phyloP scores from a whole-genome alignment of 176 grass and related monocot genomes.

The Zoysia japonica region DNA sequence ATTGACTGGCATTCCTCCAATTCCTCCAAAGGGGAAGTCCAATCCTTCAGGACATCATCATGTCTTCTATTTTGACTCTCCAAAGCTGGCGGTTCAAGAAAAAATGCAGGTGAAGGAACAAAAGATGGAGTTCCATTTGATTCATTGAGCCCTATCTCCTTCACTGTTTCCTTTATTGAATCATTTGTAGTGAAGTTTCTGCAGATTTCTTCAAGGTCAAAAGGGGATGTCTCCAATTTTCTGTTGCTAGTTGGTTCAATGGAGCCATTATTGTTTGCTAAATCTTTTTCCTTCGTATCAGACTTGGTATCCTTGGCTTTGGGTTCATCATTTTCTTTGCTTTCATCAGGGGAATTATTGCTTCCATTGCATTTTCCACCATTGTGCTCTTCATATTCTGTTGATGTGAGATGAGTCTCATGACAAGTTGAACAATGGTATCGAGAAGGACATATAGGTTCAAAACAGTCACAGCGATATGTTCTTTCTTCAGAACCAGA shows the following conservation, averaged over 20 bases:
- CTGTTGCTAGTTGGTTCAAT: slow-evolving; percentile 38
- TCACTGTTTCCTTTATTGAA: slow-evolving; percentile 76
- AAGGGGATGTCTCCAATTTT: slow-evolving; percentile 65
- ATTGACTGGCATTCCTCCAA: slow-evolving; percentile 44
- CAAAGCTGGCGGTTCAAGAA: slow-evolving; percentile 62
- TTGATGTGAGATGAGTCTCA: slow-evolving; percentile 51
- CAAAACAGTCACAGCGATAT: slow-evolving; percentile 82
- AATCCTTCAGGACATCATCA: slow-evolving; percentile 45
- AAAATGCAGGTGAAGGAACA: slow-evolving; percentile 58
- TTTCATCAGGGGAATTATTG: slow-evolving; percentile 42
- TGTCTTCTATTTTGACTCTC: slow-evolving; percentile 50
- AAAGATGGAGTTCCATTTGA: slow-evolving; percentile 78
- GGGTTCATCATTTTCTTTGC: slow-evolving; percentile 52
- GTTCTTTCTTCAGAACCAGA: slow-evolving; percentile 62
- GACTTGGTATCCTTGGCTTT: slow-evolving; percentile 58
- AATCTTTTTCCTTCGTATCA: slow-evolving; percentile 59
- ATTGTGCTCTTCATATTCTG: slow-evolving; percentile 78
- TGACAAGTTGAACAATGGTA: slow-evolving; percentile 85
- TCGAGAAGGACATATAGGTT: slow-evolving; percentile 79
- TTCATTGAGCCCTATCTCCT: slow-evolving; percentile 80
- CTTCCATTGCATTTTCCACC: slow-evolving; percentile 61
- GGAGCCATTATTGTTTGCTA: slow-evolving; percentile 20
- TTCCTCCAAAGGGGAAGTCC: slow-evolving; percentile 44
- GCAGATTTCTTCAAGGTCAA: slow-evolving; percentile 81
- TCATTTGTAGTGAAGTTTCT: slow-evolving; percentile 70